Conservation (phyloP, 768 basidiomycete species). For the Rhodotorula babjevae region DNA sequence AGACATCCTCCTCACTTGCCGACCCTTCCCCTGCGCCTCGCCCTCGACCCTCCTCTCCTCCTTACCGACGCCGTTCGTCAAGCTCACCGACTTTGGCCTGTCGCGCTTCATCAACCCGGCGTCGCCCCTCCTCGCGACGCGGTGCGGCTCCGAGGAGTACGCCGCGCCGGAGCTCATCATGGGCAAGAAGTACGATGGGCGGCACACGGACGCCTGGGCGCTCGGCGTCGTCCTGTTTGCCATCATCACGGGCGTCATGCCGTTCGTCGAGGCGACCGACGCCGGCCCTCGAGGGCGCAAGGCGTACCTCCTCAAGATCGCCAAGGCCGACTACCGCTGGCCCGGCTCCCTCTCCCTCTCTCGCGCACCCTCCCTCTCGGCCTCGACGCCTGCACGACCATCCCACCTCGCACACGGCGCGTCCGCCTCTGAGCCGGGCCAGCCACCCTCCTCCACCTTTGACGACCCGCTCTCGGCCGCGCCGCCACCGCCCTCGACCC, state of each 20-base stretch:
- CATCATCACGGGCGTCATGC: conserved; percentile 63
- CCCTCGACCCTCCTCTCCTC: conserved; percentile 45
- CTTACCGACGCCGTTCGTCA: conserved; percentile 61
- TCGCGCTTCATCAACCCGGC: conserved; percentile 71
- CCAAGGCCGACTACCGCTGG: conserved; percentile 73
- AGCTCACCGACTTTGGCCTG: conserved; percentile 85
- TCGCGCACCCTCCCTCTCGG: not conserved
- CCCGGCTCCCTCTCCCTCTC: conserved; percentile 46
- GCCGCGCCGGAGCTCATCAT: conserved; percentile 73
- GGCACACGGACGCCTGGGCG: conserved; percentile 83
- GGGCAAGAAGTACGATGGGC: conserved; percentile 67
- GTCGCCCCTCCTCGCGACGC: conserved; percentile 62
- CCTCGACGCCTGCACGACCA: not conserved
- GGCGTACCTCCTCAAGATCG: conserved; percentile 70
- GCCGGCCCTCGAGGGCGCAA: conserved; percentile 41
- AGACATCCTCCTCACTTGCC: conserved; percentile 72
- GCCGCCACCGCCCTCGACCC: not conserved
- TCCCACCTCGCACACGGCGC: not conserved
- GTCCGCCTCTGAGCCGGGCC: not conserved
- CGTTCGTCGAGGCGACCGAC: conserved; percentile 56
- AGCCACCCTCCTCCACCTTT: not conserved
- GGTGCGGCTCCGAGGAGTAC: conserved; percentile 84
- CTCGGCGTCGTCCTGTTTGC: conserved; percentile 82
- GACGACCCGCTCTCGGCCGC: not conserved
- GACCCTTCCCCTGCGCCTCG: conserved; percentile 48